Base-by-base conservation (phyloP, 441 rosid genomes). In the Codiaeum variegatum region DNA sequence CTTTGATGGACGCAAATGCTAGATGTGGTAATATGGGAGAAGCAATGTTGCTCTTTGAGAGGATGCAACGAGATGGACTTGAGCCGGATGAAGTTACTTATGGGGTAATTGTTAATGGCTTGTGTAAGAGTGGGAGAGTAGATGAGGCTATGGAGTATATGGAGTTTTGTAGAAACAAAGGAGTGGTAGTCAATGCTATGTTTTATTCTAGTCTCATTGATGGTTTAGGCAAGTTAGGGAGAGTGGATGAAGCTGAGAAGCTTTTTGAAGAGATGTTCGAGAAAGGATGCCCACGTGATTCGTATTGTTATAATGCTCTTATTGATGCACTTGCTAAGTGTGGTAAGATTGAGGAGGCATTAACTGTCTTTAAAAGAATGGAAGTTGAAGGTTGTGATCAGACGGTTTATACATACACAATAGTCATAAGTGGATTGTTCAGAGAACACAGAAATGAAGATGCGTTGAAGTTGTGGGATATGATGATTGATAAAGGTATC, bases 201-300 rank as follows among this genome's bases (percentile, higher is more conserved):
- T 80, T 92, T 80, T 90, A 90, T 83, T 87, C 92, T 73, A 85
- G 90, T 82, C 88, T 94, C 36, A 90, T 94, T 26, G 95, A 88
- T 71, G 95, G 97, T 63, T 82, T 92, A n/a, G 98, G 98, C 36
- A 94, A 94, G 84, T 88, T 85, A 2, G 95, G 97, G 29, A 75
- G 90, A 52, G 86, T 90, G 23, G 85, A 86, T 66, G 95, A 90
- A 79, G 98, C 98, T 36, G 88, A 88, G 80, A 80, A 76, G 69
- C 83, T 94, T 62, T 90, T 94, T 19, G 85, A 89, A 69, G 90
- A 92, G 74, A 94, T 94, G 98, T 76, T 73, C 21, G 81, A 79
- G 52, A 84, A 80, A 65, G 93, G 92, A 64, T 90, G 87, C 74
- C 82, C 85, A 0, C 82, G 79, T 6, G 98, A 94, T 83, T 87